These are phyloP conservation scores for Berberis thunbergii DNA, from an alignment of 164 flowering plant genomes.

Conservation along the genomic window DNA sequence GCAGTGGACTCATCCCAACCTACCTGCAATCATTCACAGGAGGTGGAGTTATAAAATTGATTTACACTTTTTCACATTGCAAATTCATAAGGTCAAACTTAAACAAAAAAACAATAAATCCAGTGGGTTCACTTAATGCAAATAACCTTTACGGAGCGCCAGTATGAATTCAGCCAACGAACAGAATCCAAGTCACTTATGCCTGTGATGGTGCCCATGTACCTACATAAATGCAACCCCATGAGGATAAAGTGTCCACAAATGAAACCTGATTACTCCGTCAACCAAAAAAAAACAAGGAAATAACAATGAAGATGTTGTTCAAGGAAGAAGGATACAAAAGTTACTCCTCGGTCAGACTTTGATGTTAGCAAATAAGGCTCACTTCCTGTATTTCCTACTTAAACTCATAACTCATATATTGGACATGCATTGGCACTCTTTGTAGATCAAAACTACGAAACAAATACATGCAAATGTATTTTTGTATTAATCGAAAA, in stretches of 20 bases:
- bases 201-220: constrained; percentile 92
- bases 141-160: constrained; percentile 93
- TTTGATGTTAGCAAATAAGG: too few relatives aligned
- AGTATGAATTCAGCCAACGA: constrained; percentile 85
- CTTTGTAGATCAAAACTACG: too few relatives aligned
- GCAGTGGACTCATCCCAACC: constrained; percentile 99
- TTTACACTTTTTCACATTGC: not conserved
- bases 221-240: constrained; percentile 28
- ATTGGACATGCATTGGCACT: too few relatives aligned
- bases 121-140: not conserved
- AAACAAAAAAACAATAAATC: not conserved
- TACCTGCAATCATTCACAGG: constrained; percentile 39
- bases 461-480: too few relatives aligned
- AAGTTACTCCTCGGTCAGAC: not conserved
- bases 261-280: not conserved
- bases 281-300: not conserved
- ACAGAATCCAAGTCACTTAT: constrained; percentile 74
- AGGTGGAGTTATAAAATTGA: not conserved
- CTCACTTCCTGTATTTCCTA: too few relatives aligned
- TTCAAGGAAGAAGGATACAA: not conserved
- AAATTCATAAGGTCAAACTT: not conserved
- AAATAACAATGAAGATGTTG: not conserved
- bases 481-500: too few relatives aligned
- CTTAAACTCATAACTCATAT: too few relatives aligned
- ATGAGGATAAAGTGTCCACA: not conserved